Evolutionary conservation across 805 yeast species (phyloP), one percentile per base, ranked within the genome.

Genomic region (Nakazawaea molendinolei): DNA sequence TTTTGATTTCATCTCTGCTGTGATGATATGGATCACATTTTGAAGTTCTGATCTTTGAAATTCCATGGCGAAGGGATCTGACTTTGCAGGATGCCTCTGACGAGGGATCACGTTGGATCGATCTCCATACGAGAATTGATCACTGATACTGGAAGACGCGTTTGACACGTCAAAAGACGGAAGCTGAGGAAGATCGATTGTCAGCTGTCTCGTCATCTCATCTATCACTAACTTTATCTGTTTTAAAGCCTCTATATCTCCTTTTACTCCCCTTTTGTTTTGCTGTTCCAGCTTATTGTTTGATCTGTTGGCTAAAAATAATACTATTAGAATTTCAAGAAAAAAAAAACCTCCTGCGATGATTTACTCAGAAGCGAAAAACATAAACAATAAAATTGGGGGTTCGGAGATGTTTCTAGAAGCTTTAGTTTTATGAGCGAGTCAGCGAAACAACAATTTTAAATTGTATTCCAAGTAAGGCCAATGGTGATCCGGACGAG

Each of bases 21-120:
- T 85, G 29, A 86, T 73, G 18, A 67, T 49, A 54, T 83, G 92
- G 25, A 86, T 69, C 19, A 81, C 64, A 20, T 74, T 75, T 51
- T 79, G 79, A 15, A 86, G 71, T 33, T 76, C 75, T 45, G 77
- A 76, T 37, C 90, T 62, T 16, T 78, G 68, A 46, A 81, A 76
- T 44, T 74, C 68, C 6, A 52, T 43, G 19, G 56, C 63, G 28
- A 21, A 33, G 6, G 30, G 31, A 24, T 33, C 37, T n/a, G n/a
- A n/a, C 10, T n/a, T 24, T 7, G 7, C 21, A 3, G 12, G 30
- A 13, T 30, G n/a, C 12, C 16, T 23, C 18, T 29, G 19, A 8
- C n/a, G n/a, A n/a, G n/a, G 34, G 39, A 10, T 19, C 22, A 16
- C 31, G 13, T 24, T 24, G 8, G 19, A 31, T 18, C 30, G n/a